Conservation (phyloP, 1,139 yeast genomes). For the Geotrichum klebahnii region DNA sequence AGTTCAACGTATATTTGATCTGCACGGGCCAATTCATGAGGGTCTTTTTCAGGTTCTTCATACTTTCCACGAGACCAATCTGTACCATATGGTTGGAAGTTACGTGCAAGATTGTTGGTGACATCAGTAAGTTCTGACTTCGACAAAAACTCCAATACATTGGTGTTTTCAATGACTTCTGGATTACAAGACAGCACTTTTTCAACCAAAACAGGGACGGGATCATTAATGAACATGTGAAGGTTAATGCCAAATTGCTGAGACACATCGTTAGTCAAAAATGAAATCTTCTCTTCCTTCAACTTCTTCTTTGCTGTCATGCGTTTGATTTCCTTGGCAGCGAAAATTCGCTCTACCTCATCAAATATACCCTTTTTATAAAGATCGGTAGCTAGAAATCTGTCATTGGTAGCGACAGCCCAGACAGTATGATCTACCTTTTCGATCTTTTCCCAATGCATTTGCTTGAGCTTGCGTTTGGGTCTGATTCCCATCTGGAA, state of each 20-base stretch:
- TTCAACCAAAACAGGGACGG: slow-evolving; percentile 59
- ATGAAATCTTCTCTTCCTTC: slow-evolving; percentile 50
- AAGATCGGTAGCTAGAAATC: slow-evolving; percentile 51
- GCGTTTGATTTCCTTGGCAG: slow-evolving; percentile 54
- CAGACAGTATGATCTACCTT: slow-evolving; percentile 73
- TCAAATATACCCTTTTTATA: slow-evolving; percentile 67
- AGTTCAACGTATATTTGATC: slow-evolving; percentile 77
- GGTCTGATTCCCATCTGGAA: slow-evolving; percentile 44
- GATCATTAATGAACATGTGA: slow-evolving; percentile 64
- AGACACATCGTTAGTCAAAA: slow-evolving; percentile 74
- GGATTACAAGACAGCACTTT: slow-evolving; percentile 70
- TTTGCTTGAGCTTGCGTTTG: slow-evolving; percentile 70
- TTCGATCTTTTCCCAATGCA: slow-evolving; percentile 88
- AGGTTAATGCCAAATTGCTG: slow-evolving; percentile 91
- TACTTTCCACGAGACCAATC: slow-evolving; percentile 44
- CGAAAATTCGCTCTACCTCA: slow-evolving; percentile 77
- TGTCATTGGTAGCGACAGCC: slow-evolving; percentile 50
- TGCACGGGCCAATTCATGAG: slow-evolving; percentile 65
- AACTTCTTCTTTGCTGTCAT: slow-evolving; percentile 37
- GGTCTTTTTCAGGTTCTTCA: slow-evolving; percentile 47
- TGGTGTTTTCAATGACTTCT: slow-evolving; percentile 61
- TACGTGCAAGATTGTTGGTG: slow-evolving; percentile 61
- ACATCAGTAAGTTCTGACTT: slow-evolving; percentile 69
- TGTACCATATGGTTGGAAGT: slow-evolving; percentile 66
- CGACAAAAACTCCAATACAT: slow-evolving; percentile 77